Evolutionary conservation across 768 basidiomycete genomes (phyloP).

Genomic region (Imleria badia): DNA sequence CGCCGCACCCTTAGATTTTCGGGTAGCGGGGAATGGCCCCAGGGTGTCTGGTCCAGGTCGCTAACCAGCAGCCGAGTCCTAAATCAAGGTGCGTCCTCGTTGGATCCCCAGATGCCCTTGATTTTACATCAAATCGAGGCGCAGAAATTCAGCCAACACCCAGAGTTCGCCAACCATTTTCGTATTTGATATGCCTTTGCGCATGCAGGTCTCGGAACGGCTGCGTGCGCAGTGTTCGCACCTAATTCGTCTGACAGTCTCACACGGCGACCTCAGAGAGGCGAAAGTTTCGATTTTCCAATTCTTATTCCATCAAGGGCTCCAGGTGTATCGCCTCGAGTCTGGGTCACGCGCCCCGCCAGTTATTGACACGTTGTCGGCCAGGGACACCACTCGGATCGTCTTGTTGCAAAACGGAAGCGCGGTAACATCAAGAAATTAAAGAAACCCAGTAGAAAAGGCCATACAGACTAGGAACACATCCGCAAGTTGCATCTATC

Average conservation of each 20-base stretch:
- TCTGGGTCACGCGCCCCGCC: conserved; percentile 8
- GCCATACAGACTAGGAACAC: not conserved
- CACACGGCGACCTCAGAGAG: conserved; percentile 5
- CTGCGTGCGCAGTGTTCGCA: conserved; percentile 14
- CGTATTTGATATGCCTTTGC: conserved; percentile 22
- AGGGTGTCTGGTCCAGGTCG: not conserved
- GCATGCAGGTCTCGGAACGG: conserved; percentile 3
- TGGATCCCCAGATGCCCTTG: conserved; percentile 6
- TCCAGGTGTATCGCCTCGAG: conserved; percentile 19
- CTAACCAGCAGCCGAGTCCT: not conserved
- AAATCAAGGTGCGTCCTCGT: conserved; percentile 7
- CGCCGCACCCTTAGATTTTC: not conserved
- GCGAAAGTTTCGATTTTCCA: conserved; percentile 7
- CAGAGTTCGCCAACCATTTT: conserved; percentile 1
- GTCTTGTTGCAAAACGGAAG: not conserved
- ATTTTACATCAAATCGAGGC: conserved; percentile 13
- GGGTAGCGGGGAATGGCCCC: not conserved
- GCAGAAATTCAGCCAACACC: not conserved
- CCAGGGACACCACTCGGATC: not conserved
- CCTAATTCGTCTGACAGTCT: conserved; percentile 11
- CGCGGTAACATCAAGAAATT: conserved; percentile 2
- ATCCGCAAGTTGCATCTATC: conserved; percentile 22
- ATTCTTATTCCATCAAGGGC: conserved; percentile 11
- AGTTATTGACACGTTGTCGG: conserved; percentile 18
- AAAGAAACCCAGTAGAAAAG: conserved; percentile 6